A percentile compares a stretch with the other conserved stretches of the same genome.
Evolutionary conservation across 331 rosid species (phyloP).

Genomic region (Quercus lobata): DNA sequence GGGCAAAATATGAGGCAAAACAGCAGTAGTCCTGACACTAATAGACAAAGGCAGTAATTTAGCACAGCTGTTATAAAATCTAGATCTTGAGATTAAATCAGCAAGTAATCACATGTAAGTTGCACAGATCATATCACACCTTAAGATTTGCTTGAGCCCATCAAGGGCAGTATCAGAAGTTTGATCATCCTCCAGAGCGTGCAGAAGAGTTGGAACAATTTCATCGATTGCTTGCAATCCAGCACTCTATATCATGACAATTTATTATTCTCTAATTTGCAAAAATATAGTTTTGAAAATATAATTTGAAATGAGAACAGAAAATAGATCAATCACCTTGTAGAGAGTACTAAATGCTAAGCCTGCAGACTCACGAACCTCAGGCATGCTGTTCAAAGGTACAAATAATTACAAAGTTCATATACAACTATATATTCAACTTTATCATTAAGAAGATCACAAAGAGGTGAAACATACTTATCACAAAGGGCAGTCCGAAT

Average conservation of each 20-base stretch:
- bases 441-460: slow-evolving; percentile 8
- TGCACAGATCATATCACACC: slow-evolving; percentile 36
- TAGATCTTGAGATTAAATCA: not conserved
- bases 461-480: slow-evolving; percentile 46
- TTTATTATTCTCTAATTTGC: slow-evolving; percentile 4
- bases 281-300: not conserved
- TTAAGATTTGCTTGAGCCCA: slow-evolving; percentile 95
- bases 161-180: slow-evolving; percentile 96
- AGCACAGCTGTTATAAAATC: slow-evolving; percentile 1
- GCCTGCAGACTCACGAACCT: slow-evolving; percentile 93
- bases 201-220: slow-evolving; percentile 92
- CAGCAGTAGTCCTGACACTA: slow-evolving; percentile 90
- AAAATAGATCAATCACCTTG: slow-evolving; percentile 49
- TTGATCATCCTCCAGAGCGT: slow-evolving; percentile 85
- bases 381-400: slow-evolving; percentile 51
- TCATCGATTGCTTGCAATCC: slow-evolving; percentile 99
- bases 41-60: slow-evolving; percentile 20
- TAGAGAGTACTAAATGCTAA: slow-evolving; percentile 92
- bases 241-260: slow-evolving; percentile 62
- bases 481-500: slow-evolving; percentile 96
- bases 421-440: not conserved
- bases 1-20: slow-evolving; percentile 93
- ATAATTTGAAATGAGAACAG: not conserved
- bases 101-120: not conserved
- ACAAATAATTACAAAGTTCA: not conserved